Evolutionary conservation across 805 yeast species (phyloP).

Genomic region (Kluyveromyces dobzhanskii): DNA sequence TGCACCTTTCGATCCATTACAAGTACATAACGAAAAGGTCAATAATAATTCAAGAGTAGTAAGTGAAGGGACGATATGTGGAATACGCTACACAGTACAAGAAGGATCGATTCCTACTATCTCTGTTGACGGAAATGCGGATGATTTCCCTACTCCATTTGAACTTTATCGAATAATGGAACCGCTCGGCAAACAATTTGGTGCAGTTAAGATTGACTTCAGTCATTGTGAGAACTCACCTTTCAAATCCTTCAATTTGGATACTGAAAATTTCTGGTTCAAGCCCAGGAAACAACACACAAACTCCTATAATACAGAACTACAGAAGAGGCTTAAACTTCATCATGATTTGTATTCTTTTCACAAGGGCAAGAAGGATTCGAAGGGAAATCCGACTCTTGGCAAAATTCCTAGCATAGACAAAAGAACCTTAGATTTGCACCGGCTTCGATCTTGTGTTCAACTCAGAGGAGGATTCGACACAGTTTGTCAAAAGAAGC

Average conservation of each 20-base stretch:
- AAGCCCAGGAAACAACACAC: constrained; percentile 20
- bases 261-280: constrained; percentile 21
- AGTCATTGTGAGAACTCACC: not conserved
- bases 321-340: constrained; percentile 38
- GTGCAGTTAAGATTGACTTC: constrained; percentile 17
- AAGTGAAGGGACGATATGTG: constrained; percentile 7
- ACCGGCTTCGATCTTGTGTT: constrained; percentile 49
- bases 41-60: not conserved
- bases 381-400: constrained; percentile 14
- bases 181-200: constrained; percentile 20
- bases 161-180: constrained; percentile 16
- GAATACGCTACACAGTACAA: constrained; percentile 13
- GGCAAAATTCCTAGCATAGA: constrained; percentile 57
- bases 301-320: constrained; percentile 29
- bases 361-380: constrained; percentile 26
- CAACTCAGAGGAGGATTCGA: constrained; percentile 58
- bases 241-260: constrained; percentile 7
- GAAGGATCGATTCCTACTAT: constrained; percentile 20
- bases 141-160: constrained; percentile 13
- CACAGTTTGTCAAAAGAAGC: constrained; percentile 52
- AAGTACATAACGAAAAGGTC: constrained; percentile 6
- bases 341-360: constrained; percentile 38
- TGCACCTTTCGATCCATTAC: constrained; percentile 12
- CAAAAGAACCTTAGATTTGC: constrained; percentile 57
- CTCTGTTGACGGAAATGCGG: constrained; percentile 7